Base-by-base conservation (phyloP, 2,329 filamentous ascomycete species). In the Neonectria faginata region DNA sequence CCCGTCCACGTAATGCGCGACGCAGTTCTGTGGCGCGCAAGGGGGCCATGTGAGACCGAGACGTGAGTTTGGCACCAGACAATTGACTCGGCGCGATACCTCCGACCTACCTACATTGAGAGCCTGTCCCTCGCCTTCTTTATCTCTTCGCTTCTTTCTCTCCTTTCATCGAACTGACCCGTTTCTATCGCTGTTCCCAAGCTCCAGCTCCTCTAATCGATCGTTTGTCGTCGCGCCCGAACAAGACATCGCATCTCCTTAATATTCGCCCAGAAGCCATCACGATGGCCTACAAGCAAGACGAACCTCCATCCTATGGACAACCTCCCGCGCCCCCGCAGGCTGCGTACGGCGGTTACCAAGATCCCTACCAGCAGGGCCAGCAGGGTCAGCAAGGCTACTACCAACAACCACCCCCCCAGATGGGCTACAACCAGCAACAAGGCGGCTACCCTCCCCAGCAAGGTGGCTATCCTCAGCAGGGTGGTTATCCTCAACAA, bases 281-380 rank as follows among this genome's bases (percentile, higher is more conserved):
- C 63, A 58, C 58, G 33, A 74, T 74, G 70, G 71, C 71, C 57
- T 73, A 78, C 70, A 84, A 86, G 74, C 72, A 79, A 76, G 82
- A 85, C 58, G 77, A 82, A 36, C 85, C 85, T 57, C 85, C 84
- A 27, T 81, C 83, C 47, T 86, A 86, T 75, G 77, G 77, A 66
- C 76, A 73, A 57, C 74, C 75, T 25, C 77, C 78, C 39, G 73
- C 78, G 62, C 71, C 77, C 50, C 78, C 84, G 36, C 81, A 83
- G 67, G 77, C 80, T 14, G 78, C 84, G 1, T 85, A 86, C 70
- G 75, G 80, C 52, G 79, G 81, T 33, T 81, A 83, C 67, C 75
- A 74, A 68, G 72, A 74, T 57, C 77, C 76, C 11, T 75, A 76
- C 41, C 73, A 75, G 57, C 73, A 69, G 31, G 60, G 70, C 50